Percentiles rank a stretch among this genome's conserved stretches.
phyloP scores from a whole-genome alignment of 345 rosid species.

The Acer yangbiense region DNA sequence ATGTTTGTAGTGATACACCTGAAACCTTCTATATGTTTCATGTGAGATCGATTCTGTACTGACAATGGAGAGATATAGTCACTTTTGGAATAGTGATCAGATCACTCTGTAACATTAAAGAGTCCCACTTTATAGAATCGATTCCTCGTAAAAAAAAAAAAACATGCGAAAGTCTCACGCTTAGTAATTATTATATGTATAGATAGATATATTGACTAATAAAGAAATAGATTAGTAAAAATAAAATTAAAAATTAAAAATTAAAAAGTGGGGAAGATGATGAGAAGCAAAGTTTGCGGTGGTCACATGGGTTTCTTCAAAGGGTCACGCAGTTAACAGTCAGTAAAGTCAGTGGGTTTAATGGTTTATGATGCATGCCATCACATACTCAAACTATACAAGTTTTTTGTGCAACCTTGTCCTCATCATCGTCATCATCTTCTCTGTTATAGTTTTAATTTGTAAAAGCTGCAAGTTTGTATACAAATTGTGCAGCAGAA shows the following conservation, averaged over 20 bases:
- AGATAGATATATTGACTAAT: too few species aligned
- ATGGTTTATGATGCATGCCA: constrained; percentile 3
- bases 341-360: background rate
- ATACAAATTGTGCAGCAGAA: background rate
- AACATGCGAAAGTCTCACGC: too few species aligned
- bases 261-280: background rate
- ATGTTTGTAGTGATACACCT: too few species aligned
- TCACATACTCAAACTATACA: background rate
- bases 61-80: too few species aligned
- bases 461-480: constrained; percentile 2
- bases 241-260: background rate
- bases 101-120: too few species aligned
- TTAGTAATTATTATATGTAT: too few species aligned
- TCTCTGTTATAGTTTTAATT: background rate
- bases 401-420: background rate
- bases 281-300: constrained; percentile 30
- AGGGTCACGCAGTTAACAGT: constrained; percentile 3
- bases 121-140: too few species aligned
- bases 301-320: constrained; percentile 27
- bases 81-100: too few species aligned
- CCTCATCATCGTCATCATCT: background rate
- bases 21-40: too few species aligned
- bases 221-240: background rate
- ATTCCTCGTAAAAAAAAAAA: too few species aligned
- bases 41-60: too few species aligned